phyloP scores from a whole-genome alignment of 768 basidiomycete species.

The Trichaptum fuscoviolaceum region DNA sequence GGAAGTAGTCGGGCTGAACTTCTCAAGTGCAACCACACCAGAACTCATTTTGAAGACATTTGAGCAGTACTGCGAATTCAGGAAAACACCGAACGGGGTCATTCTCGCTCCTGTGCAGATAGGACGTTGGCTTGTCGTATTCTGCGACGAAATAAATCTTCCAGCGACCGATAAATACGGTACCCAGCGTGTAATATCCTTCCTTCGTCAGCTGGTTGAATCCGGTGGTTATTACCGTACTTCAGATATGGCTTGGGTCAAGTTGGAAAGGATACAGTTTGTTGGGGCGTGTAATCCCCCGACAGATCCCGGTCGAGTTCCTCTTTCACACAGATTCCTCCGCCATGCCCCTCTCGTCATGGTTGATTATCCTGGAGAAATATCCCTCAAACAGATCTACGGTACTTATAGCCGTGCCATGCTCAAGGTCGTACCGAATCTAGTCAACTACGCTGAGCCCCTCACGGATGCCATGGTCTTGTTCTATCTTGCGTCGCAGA shows the following conservation, averaged over 20 bases:
- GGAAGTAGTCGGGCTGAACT: slow-evolving; percentile 98
- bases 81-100: slow-evolving; percentile 98
- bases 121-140: slow-evolving; percentile 98
- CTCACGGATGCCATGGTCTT: slow-evolving; percentile 97
- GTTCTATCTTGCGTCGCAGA: slow-evolving; percentile 92
- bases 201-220: slow-evolving; percentile 95
- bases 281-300: slow-evolving; percentile 99
- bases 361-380: slow-evolving; percentile 98
- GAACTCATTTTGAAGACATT: slow-evolving; percentile 99
- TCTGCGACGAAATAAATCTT: slow-evolving; percentile 99
- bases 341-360: slow-evolving; percentile 96
- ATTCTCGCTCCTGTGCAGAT: slow-evolving; percentile 91
- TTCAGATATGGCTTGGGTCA: slow-evolving; percentile 94
- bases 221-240: slow-evolving; percentile 92
- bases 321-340: slow-evolving; percentile 93
- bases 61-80: slow-evolving; percentile 98
- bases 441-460: slow-evolving; percentile 88
- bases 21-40: slow-evolving; percentile 97
- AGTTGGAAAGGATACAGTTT: slow-evolving; percentile 97
- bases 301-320: slow-evolving; percentile 98
- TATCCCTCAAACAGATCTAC: slow-evolving; percentile 97
- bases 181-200: slow-evolving; percentile 97
- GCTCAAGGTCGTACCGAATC: slow-evolving; percentile 91
- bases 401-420: slow-evolving; percentile 95
- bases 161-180: slow-evolving; percentile 97